phyloP scores from a whole-genome alignment of 768 basidiomycete genomes.

The Daedaleopsis nitida region DNA sequence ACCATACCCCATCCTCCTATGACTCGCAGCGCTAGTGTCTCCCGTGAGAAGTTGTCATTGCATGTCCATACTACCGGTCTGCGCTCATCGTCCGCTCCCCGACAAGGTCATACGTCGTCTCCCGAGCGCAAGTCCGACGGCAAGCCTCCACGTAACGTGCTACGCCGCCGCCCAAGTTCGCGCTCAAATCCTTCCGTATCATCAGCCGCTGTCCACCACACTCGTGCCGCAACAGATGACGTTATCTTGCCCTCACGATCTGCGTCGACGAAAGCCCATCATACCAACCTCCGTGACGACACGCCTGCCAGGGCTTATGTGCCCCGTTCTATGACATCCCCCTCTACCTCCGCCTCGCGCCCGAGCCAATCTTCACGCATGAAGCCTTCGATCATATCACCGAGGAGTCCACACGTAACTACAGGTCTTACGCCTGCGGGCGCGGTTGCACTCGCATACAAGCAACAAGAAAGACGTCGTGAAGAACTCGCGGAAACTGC shows the following conservation, averaged over 20 bases:
- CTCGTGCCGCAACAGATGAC: neutral
- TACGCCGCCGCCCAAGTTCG: constrained; percentile 22
- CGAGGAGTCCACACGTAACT: neutral
- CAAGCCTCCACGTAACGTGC: constrained; percentile 19
- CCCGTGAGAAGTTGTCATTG: constrained; percentile 9
- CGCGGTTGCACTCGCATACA: constrained; percentile 50
- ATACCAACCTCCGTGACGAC: constrained; percentile 1
- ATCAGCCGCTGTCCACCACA: constrained; percentile 11
- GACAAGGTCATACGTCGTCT: neutral
- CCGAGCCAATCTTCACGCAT: constrained; percentile 6
- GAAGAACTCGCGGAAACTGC: constrained; percentile 33
- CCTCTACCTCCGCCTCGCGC: neutral
- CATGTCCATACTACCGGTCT: constrained; percentile 10
- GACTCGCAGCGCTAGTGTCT: neutral
- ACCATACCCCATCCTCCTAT: neutral
- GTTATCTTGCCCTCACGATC: constrained; percentile 4
- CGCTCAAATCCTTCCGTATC: constrained; percentile 26
- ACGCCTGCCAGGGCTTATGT: neutral
- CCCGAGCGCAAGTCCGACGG: constrained; percentile 17
- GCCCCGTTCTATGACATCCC: constrained; percentile 1
- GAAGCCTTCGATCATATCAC: neutral
- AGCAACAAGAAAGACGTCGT: constrained; percentile 41
- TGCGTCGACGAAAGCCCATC: neutral
- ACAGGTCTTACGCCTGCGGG: constrained; percentile 46
- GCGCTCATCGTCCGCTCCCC: constrained; percentile 1